Conservation (phyloP, 2,329 filamentous ascomycete genomes). For the Colletotrichum kahawae region DNA sequence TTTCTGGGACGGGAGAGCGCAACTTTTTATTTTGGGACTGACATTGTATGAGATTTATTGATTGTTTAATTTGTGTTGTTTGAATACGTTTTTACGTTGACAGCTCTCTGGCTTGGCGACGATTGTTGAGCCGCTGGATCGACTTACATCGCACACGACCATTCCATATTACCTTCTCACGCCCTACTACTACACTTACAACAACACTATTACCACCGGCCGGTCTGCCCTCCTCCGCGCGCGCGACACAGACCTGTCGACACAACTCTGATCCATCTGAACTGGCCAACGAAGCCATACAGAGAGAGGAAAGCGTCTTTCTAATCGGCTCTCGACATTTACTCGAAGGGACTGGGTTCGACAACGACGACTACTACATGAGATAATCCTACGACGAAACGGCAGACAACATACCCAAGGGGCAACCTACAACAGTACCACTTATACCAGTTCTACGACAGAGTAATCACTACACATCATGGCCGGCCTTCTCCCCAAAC, state of each 20-base stretch:
- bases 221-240: background rate
- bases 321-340: background rate
- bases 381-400: constrained; percentile 2
- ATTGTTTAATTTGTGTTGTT: constrained; percentile 18
- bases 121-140: constrained; percentile 19
- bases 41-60: constrained; percentile 8
- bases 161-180: background rate
- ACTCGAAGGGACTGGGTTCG: background rate
- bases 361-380: background rate
- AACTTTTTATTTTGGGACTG: background rate
- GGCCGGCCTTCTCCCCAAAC: constrained; percentile 4
- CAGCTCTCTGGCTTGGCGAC: background rate
- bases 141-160: constrained; percentile 13
- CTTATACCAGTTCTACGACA: background rate
- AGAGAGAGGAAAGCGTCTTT: background rate
- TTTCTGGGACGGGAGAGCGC: background rate
- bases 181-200: background rate
- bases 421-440: background rate
- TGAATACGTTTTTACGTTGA: constrained; percentile 12
- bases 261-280: background rate
- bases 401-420: background rate
- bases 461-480: background rate
- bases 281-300: background rate
- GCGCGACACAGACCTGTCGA: background rate
- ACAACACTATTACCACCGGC: background rate